Evolutionary conservation across 2,329 filamentous ascomycete genomes (phyloP), one percentile per base, ranked within the genome.

Genomic region (Fusarium dimerum): DNA sequence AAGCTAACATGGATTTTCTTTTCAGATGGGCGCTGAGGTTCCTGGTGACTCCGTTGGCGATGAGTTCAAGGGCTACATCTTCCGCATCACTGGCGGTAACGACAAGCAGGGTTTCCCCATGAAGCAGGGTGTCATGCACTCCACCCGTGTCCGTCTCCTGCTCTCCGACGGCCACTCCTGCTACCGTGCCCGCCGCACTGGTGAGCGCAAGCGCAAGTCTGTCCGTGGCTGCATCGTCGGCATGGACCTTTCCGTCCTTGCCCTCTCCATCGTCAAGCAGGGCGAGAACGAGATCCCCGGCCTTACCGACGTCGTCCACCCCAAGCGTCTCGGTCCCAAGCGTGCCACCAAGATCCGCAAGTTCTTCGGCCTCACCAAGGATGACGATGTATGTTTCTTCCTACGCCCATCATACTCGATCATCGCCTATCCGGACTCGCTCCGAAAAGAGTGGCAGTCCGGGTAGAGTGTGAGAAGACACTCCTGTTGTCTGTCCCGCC

Each of bases 41-140:
- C 80, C 89, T 70, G 94, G 89, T 73, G 95, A 99, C 83, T 89
- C 87, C 75, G 85, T 99, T 73, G 94, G 94, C 74, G 92, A 97
- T 76, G 94, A 99, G 83, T 99, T 96, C 90, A 97, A 97, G 86
- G 94, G 94, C 79, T 99, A 99, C 85, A 88, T 99, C 83, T 92
- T 99, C 88, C 89, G 87, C 77, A 97, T 99, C 84, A 99, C 94
- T 72, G 95, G 94, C 75, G 94, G 95, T 76, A 99, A 99, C 89
- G 94, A 99, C 90, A 99, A 99, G 91, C 95, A 99, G 86, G 94
- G 94, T 84, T 99, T 99, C 87, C 94, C 94, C 71, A 99, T 99
- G 94, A 99, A 99, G 92, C 95, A 99, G 88, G 94, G 94, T 85
- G 90, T 96, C 78, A 93, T 99, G 86, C 90, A 96, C 79, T 92